phyloP scores from a whole-genome alignment of 805 yeast species.

The Jamesozyma spencerorum region DNA sequence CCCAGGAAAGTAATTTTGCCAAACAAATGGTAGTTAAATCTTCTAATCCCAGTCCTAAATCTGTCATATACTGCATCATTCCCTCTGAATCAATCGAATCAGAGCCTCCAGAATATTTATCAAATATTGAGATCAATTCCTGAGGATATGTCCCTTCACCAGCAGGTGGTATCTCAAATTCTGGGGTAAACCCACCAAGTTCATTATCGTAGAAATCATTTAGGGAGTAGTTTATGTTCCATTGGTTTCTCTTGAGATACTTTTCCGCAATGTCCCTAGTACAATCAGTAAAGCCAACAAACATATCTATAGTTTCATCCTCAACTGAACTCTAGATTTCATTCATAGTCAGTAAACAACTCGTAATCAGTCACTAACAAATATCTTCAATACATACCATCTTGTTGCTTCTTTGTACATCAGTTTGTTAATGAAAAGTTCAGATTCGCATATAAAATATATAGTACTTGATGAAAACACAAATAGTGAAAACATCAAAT shows the following conservation, averaged over 20 bases:
- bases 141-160: slow-evolving; percentile 10
- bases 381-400: background rate
- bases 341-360: background rate
- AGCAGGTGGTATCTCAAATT: background rate
- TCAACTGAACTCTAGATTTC: background rate
- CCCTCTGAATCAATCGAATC: slow-evolving; percentile 65
- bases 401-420: background rate
- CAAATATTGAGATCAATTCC: slow-evolving; percentile 13
- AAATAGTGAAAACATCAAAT: background rate
- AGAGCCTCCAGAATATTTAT: slow-evolving; percentile 15
- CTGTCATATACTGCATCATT: slow-evolving; percentile 57
- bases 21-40: slow-evolving; percentile 61
- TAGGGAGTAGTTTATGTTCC: slow-evolving; percentile 26
- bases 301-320: slow-evolving; percentile 10
- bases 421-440: background rate
- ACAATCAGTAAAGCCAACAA: slow-evolving; percentile 20
- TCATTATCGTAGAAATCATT: slow-evolving; percentile 28
- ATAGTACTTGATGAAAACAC: background rate
- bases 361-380: background rate
- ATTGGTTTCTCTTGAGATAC: slow-evolving; percentile 18
- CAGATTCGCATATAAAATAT: background rate
- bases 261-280: slow-evolving; percentile 13
- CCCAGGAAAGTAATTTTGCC: slow-evolving; percentile 52
- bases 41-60: slow-evolving; percentile 63
- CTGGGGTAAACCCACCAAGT: slow-evolving; percentile 14